Base-by-base conservation (phyloP, 371 early-diverging fungal genomes). In the Mucor piriformis region DNA sequence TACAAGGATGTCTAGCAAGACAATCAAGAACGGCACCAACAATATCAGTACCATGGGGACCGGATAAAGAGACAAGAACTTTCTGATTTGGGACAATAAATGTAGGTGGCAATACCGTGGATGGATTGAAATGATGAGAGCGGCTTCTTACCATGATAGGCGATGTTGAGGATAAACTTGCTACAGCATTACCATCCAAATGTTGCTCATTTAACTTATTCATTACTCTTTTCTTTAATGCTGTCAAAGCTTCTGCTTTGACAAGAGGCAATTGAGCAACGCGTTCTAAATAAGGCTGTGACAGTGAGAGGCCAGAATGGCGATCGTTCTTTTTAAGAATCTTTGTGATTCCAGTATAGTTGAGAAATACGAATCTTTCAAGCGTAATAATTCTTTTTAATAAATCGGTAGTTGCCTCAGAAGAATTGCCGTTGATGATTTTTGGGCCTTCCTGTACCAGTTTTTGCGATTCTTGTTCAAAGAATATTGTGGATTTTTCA, bases 41-140 rank as follows among this genome's bases (percentile, higher is more conserved):
- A 60, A 93, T 93, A 63, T 93, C 94, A 0, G 94, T 93, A 46
- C 94, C 94, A 64, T 93, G 94, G 6, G 91, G 90, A 5, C 94
- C 94, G 18, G 91, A 85, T 63, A 93, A 70, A 24, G 88, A 84
- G 29, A 88, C 83, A n/a, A 90, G 64, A 5, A 90, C 82, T 44
- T 81, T 82, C 54, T 89, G 88, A 46, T 83, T 76, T 32, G 83
- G 87, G 57, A 76, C 66, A 67, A 77, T 15, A 79, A 76, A 51
- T 61, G 83, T 59, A 76, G 77, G 71, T 23, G 68, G 74, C 42
- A 64, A 53, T 3, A 49, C 68, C 18, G 46, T 51, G 10, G 63
- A 58, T n/a, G 69, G 64, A 21, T 60, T 66, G 24, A 72, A 35
- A 40, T 58, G 42, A 6, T 56, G 59, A 6, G 70, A 64, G 10